Evolutionary conservation across 2,329 filamentous ascomycete species (phyloP).

Genomic region (Aspergillus vadensis): DNA sequence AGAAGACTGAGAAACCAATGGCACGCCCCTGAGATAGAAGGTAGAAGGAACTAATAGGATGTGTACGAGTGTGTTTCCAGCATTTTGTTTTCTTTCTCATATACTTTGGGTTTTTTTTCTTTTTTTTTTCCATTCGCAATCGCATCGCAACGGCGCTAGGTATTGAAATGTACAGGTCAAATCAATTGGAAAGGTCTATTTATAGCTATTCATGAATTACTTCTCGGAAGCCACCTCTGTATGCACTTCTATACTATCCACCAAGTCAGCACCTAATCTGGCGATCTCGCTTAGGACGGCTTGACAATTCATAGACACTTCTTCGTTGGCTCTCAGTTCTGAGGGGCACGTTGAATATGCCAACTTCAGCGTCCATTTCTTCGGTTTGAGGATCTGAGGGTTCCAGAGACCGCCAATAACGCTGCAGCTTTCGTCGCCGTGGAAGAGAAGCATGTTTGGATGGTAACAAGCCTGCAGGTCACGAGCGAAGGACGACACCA

Average conservation of each 20-base stretch:
- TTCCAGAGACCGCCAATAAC: conserved; percentile 68
- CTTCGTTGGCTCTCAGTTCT: conserved; percentile 18
- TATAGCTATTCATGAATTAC: conserved; percentile 15
- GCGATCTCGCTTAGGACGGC: conserved; percentile 49
- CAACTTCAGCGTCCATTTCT: conserved; percentile 40
- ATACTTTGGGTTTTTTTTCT: conserved; percentile 2
- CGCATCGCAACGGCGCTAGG: conserved; percentile 38
- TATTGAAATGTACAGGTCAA: conserved; percentile 17
- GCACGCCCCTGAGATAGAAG: conserved; percentile 19
- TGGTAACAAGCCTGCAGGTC: conserved; percentile 70
- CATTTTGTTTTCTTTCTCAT: conserved; percentile 16
- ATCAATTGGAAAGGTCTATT: conserved; percentile 1
- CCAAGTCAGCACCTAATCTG: conserved; percentile 61
- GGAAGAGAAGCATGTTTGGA: conserved; percentile 76
- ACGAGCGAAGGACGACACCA: conserved; percentile 63
- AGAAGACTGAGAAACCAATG: conserved; percentile 47
- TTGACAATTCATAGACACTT: conserved; percentile 40
- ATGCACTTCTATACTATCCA: conserved; percentile 65
- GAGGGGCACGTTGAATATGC: conserved; percentile 39
- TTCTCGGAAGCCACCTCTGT: conserved; percentile 17
- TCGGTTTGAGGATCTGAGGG: conserved; percentile 45
- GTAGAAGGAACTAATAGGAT: conserved; percentile 19
- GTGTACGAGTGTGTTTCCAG: conserved; percentile 20
- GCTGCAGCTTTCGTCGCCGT: conserved; percentile 61
- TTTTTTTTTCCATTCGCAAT: conserved; percentile 9